Conservation (phyloP, 2,329 filamentous ascomycete species). For the Pestalotiopsis sp. region DNA sequence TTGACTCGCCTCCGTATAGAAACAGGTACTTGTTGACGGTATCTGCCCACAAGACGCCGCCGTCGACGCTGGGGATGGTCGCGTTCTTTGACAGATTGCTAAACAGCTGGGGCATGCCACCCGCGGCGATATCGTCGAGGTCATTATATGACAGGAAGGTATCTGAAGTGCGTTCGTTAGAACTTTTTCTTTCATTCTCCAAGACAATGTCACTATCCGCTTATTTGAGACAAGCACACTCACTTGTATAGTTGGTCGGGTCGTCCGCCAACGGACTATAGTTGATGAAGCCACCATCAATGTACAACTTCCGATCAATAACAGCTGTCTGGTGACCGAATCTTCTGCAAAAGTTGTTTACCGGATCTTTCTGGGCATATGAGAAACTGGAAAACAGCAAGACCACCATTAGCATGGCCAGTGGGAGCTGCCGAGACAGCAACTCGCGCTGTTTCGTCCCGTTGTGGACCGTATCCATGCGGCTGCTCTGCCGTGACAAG, state of each 20-base stretch:
- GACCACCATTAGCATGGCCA: not conserved
- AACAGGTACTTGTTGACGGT: conserved; percentile 66
- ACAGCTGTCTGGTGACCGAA: conserved; percentile 64
- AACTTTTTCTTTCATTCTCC: not conserved
- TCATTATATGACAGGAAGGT: conserved; percentile 16
- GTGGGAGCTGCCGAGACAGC: not conserved
- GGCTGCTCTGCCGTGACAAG: not conserved
- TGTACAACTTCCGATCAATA: conserved; percentile 61
- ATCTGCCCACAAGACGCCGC: conserved; percentile 61
- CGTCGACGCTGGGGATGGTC: conserved; percentile 51
- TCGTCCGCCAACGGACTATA: conserved; percentile 53
- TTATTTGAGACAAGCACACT: conserved; percentile 21
- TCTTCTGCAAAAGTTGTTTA: conserved; percentile 56
- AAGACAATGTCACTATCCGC: no score
- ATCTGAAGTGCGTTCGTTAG: conserved; percentile 12
- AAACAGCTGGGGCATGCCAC: conserved; percentile 41
- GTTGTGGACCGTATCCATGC: not conserved
- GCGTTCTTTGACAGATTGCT: conserved; percentile 62
- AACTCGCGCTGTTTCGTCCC: not conserved
- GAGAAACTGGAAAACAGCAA: not conserved
- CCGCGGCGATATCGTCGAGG: conserved; percentile 13
- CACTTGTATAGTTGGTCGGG: conserved; percentile 59
- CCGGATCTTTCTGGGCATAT: conserved; percentile 47
- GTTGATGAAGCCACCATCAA: conserved; percentile 63
- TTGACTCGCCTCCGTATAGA: conserved; percentile 63